phyloP scores from a whole-genome alignment of 2,329 filamentous ascomycete genomes.

The Orbilia quercus region DNA sequence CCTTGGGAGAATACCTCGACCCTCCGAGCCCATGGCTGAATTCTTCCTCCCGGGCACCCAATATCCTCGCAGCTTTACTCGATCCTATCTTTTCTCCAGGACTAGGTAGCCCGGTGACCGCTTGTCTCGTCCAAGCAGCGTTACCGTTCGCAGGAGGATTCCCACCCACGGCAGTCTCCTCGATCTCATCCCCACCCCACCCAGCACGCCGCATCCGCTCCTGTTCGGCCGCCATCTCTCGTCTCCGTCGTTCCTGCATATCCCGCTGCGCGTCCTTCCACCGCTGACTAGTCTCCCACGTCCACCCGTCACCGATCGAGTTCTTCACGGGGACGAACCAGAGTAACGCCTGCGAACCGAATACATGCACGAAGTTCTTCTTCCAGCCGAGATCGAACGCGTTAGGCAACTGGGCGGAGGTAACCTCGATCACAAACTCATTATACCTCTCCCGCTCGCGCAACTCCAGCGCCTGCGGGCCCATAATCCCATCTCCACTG shows the following conservation, averaged over 20 bases:
- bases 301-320: conserved; percentile 91
- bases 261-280: conserved; percentile 77
- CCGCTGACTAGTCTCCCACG: conserved; percentile 84
- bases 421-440: conserved; percentile 87
- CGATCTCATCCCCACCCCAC: conserved; percentile 48
- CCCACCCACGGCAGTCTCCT: conserved; percentile 47
- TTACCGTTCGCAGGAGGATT: conserved; percentile 27
- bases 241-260: conserved; percentile 68
- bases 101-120: conserved; percentile 37
- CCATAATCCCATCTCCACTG: conserved; percentile 61
- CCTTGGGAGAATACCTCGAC: conserved; percentile 46
- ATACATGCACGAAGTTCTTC: conserved; percentile 81
- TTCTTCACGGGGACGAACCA: conserved; percentile 86
- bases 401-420: conserved; percentile 86
- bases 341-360: conserved; percentile 77
- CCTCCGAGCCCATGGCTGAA: conserved; percentile 44
- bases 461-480: conserved; percentile 68
- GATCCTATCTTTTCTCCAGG: conserved; percentile 40
- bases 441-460: conserved; percentile 77
- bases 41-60: conserved; percentile 44
- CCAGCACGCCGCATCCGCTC: conserved; percentile 64
- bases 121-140: conserved; percentile 33
- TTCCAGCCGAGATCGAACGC: conserved; percentile 91
- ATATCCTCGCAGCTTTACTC: conserved; percentile 44
- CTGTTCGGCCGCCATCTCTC: conserved; percentile 77